Conservation (phyloP, 495 filamentous ascomycete genomes). For the Viridothelium virens region DNA sequence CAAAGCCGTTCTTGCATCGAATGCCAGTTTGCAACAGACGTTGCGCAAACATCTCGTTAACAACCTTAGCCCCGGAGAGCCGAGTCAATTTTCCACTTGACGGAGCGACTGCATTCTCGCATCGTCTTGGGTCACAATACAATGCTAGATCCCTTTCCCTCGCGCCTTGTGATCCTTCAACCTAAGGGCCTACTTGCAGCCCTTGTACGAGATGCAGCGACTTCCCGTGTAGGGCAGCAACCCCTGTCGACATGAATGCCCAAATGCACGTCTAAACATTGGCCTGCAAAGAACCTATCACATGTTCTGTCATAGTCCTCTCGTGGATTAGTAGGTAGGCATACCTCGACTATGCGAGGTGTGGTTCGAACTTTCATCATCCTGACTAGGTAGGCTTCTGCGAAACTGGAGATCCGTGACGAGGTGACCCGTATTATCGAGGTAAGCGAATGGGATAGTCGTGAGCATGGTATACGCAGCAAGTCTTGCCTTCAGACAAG, state of each 20-base stretch:
- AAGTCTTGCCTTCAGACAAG: too few relatives aligned
- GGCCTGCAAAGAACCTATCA: background rate
- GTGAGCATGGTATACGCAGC: too few relatives aligned
- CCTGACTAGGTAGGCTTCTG: too few relatives aligned
- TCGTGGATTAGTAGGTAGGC: background rate
- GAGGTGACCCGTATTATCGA: too few relatives aligned
- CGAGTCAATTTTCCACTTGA: background rate
- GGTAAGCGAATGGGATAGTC: too few relatives aligned
- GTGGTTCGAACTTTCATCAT: too few relatives aligned
- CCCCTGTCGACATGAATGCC: background rate
- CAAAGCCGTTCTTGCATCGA: conserved; percentile 3
- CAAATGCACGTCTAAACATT: background rate
- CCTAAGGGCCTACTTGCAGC: background rate
- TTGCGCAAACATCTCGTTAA: background rate
- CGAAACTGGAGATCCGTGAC: too few relatives aligned
- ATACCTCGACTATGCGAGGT: too few relatives aligned
- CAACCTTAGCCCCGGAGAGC: background rate
- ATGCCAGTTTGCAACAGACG: background rate
- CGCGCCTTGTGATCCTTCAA: background rate
- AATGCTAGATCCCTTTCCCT: background rate
- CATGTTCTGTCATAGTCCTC: background rate
- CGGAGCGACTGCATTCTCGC: background rate
- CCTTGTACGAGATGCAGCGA: background rate
- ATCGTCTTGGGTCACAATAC: background rate
- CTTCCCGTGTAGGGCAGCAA: conserved; percentile 9